Conservation (phyloP, 139 green algal species). For the Micromonas commoda region DNA sequence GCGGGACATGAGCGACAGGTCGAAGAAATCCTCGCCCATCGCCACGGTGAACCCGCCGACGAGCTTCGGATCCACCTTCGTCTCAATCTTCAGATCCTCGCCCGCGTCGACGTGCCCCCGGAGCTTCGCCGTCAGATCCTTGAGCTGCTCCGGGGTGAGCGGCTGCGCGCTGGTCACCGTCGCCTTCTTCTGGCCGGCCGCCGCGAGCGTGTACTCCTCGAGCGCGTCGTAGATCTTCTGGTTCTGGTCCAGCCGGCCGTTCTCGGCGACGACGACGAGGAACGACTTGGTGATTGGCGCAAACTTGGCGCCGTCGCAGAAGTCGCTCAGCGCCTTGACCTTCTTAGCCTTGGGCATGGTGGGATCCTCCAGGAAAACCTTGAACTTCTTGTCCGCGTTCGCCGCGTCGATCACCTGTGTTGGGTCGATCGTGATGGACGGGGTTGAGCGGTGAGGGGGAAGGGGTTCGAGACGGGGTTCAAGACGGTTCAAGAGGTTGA, state of each 20-base stretch:
- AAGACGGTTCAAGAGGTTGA: no score
- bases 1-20: slow-evolving; percentile 56
- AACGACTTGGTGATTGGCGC: slow-evolving; percentile 53
- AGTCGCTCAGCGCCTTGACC: slow-evolving; percentile 18
- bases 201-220: slow-evolving; percentile 51
- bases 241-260: slow-evolving; percentile 56
- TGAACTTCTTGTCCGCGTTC: slow-evolving; percentile 21
- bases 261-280: slow-evolving; percentile 54
- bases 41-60: slow-evolving; percentile 67
- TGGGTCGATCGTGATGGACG: no score
- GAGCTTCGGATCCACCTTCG: slow-evolving; percentile 63
- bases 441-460: not conserved
- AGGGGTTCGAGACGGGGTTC: no score
- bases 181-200: slow-evolving; percentile 58
- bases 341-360: slow-evolving; percentile 26
- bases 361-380: slow-evolving; percentile 28
- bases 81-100: slow-evolving; percentile 46
- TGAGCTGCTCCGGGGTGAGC: slow-evolving; percentile 44
- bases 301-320: slow-evolving; percentile 42
- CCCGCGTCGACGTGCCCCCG: slow-evolving; percentile 49
- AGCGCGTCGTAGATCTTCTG: slow-evolving; percentile 48
- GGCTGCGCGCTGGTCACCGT: slow-evolving; percentile 59
- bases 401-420: slow-evolving; percentile 4
- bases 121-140: slow-evolving; percentile 50
- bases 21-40: slow-evolving; percentile 72